Base-by-base conservation (phyloP, 2,329 filamentous ascomycete species). In the Fusarium concolor region DNA sequence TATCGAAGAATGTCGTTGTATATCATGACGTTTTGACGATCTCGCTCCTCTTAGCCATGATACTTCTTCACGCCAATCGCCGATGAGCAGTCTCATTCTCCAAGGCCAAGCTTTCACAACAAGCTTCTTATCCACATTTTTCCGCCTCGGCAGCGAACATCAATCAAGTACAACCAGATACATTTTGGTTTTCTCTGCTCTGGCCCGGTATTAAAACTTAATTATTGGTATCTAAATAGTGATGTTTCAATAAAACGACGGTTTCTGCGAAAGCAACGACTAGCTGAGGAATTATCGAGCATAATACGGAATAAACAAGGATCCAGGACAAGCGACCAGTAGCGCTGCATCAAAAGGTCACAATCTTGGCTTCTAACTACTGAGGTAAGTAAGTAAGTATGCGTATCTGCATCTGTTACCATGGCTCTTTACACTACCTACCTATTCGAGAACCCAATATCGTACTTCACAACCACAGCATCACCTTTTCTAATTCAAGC, bases 61-160 rank as follows among this genome's bases (percentile, higher is more conserved):
- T 26, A 35, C 50, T 39, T 39, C 29, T 38, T 44, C 28, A 67
- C 61, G 39, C 67, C 67, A 70, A 70, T 70, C 62, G 67, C 37
- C 28, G 39, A 70, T 61, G 20, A 50, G 41, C 46, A 65, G 54
- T 56, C 43, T 67, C 67, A 70, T 69, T 14, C 52, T 43, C 67
- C 47, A 70, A 69, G 67, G 66, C 57, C 42, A 67, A 67, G 64
- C 64, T 67, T 65, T 70, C 37, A 24, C 12, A 43, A 55, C 35
- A 69, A 69, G 67, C 67, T 69, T 68, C 64, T 33, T 67, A 53
- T 51, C 67, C 66, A 69, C 66, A 69, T 47, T 62, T 38, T 67
- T 31, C 61, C 61, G 56, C 31, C 61, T 68, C 31, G 55, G 60
- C 45, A 24, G 26, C 26, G 49, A 28, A 35, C 26, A 26, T 26